Evolutionary conservation across 495 filamentous ascomycete genomes (phyloP).

Genomic region (Aspergillus carlsbadensis): DNA sequence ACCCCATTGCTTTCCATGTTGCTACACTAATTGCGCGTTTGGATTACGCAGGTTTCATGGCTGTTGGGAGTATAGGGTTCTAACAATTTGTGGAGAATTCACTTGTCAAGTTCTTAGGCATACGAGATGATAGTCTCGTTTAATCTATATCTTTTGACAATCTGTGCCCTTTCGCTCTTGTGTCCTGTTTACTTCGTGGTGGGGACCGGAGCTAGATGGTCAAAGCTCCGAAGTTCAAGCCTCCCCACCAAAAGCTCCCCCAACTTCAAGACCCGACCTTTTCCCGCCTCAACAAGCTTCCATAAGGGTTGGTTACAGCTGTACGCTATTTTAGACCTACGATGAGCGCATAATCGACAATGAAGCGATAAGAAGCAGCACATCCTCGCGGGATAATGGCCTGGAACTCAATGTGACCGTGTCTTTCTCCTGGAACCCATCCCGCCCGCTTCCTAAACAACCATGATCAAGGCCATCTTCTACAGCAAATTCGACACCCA

Average conservation of each 20-base stretch:
- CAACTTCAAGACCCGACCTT: neutral
- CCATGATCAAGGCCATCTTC: slow-evolving; percentile 89
- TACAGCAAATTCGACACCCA: slow-evolving; percentile 89
- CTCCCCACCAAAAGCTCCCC: slow-evolving; percentile 5
- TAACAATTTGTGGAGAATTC: neutral
- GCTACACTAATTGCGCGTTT: neutral
- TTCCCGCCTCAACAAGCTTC: neutral
- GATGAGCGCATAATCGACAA: neutral
- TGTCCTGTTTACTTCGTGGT: neutral
- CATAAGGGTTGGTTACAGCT: neutral
- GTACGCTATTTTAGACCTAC: neutral
- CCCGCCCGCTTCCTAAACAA: slow-evolving; percentile 18
- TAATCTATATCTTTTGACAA: neutral
- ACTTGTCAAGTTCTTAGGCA: neutral
- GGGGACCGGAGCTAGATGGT: slow-evolving; percentile 4
- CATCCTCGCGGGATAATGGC: slow-evolving; percentile 3
- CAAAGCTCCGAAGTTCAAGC: slow-evolving; percentile 1
- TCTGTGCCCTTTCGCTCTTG: neutral
- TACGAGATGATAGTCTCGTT: neutral
- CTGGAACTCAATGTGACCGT: neutral
- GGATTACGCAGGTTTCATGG: neutral
- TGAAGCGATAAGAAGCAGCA: neutral
- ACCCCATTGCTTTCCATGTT: slow-evolving; percentile 6
- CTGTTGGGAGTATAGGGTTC: neutral
- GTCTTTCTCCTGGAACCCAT: neutral